A percentile compares a stretch with the other conserved stretches of the same genome.
Conservation (phyloP, 352 stramenopile species). For the Thraustochytrium sp. region DNA sequence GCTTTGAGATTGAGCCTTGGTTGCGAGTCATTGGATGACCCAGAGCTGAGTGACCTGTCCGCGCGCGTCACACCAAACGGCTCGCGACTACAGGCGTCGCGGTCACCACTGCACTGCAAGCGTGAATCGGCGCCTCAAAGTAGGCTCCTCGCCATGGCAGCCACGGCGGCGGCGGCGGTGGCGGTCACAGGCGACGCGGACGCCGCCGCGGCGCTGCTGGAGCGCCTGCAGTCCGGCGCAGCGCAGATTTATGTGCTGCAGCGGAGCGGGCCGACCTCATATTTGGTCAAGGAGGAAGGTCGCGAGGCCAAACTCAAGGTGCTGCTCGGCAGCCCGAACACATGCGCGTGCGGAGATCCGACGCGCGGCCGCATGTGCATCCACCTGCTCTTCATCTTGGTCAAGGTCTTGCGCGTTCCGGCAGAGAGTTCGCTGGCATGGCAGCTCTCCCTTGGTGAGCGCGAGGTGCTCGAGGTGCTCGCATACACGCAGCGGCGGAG, state of each 20-base stretch:
- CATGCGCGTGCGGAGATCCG: neutral
- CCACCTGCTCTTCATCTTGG: constrained; percentile 15
- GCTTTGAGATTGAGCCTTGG: too few species aligned
- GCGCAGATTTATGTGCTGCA: constrained; percentile 5
- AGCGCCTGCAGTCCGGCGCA: neutral
- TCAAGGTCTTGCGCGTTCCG: neutral
- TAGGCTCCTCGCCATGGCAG: too few species aligned
- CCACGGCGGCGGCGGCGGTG: too few species aligned
- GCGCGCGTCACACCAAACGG: too few species aligned
- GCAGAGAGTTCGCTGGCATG: neutral
- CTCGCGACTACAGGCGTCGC: too few species aligned
- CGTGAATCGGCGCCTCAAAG: too few species aligned
- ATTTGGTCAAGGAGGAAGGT: neutral
- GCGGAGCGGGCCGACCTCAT: neutral
- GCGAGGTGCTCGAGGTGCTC: constrained; percentile 16
- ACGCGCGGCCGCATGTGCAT: neutral
- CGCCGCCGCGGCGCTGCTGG: neutral
- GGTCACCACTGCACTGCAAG: too few species aligned
- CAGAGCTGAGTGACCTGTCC: too few species aligned
- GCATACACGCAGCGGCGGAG: neutral
- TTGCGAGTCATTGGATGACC: too few species aligned
- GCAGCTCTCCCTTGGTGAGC: neutral
- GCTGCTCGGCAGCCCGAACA: constrained; percentile 9
- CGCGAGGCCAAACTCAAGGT: constrained; percentile 33
- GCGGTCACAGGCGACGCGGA: too few species aligned